These are phyloP conservation scores for Pseudonectria foliicola DNA, from an alignment of 2,329 filamentous ascomycete species.

Conservation along the genomic window DNA sequence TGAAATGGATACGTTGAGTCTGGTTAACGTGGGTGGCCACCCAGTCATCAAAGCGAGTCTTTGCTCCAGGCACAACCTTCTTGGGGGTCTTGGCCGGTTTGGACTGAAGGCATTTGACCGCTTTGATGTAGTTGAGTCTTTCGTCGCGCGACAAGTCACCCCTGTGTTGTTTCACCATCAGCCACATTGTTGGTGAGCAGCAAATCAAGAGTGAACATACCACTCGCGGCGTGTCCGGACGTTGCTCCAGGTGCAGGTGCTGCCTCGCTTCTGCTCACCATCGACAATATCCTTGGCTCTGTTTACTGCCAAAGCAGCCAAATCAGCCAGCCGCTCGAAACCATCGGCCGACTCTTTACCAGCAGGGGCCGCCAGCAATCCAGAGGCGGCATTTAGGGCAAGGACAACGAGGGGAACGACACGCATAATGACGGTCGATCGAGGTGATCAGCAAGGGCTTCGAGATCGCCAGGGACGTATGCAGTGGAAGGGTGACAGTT, in stretches of 20 bases:
- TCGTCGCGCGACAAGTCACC: constrained; percentile 16
- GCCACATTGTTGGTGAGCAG: too few species aligned
- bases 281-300: constrained; percentile 15
- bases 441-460: not conserved
- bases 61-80: constrained; percentile 33
- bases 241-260: constrained; percentile 22
- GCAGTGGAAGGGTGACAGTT: not conserved
- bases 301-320: constrained; percentile 16
- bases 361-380: constrained; percentile 13
- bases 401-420: constrained; percentile 12
- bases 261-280: constrained; percentile 14
- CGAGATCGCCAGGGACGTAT: constrained; percentile 7
- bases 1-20: constrained; percentile 37
- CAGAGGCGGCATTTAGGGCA: constrained; percentile 15
- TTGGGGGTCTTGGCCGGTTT: constrained; percentile 29
- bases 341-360: constrained; percentile 12
- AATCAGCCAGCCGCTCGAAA: constrained; percentile 13
- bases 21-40: constrained; percentile 42
- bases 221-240: constrained; percentile 26
- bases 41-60: constrained; percentile 43
- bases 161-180: constrained; percentile 8
- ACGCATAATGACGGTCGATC: constrained; percentile 14
- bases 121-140: constrained; percentile 33
- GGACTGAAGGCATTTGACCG: constrained; percentile 37
- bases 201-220: constrained; percentile 10